A percentile compares a stretch with the other conserved stretches of the same genome.
Conservation (phyloP, 2,329 filamentous ascomycete species). For the Diaporthe sp. region DNA sequence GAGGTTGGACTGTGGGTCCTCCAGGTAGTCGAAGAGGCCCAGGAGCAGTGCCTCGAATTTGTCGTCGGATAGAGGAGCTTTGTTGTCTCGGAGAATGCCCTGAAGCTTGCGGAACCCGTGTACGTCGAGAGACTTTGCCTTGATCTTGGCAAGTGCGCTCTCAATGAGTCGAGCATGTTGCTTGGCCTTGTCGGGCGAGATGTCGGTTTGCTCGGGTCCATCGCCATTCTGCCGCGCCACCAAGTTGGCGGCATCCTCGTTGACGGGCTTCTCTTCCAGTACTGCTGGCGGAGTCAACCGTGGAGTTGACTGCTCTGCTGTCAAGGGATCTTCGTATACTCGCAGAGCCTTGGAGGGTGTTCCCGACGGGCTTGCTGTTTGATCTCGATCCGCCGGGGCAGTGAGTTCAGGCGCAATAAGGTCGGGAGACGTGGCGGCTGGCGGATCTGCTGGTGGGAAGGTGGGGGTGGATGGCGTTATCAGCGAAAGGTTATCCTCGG, state of each 20-base stretch:
- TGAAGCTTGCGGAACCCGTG: conserved; percentile 86
- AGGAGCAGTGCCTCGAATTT: conserved; percentile 77
- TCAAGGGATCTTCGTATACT: conserved; percentile 75
- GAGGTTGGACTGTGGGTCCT: conserved; percentile 69
- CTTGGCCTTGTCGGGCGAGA: conserved; percentile 66
- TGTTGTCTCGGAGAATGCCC: conserved; percentile 77
- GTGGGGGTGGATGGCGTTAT: conserved; percentile 62
- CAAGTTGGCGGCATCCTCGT: conserved; percentile 63
- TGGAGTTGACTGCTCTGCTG: conserved; percentile 55
- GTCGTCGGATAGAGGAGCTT: conserved; percentile 73
- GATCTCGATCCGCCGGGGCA: conserved; percentile 10
- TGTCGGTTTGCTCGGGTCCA: conserved; percentile 41
- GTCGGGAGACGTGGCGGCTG: conserved; percentile 35
- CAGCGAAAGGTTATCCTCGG: conserved; percentile 68
- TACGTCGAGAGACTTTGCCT: conserved; percentile 79
- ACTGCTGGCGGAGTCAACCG: conserved; percentile 61
- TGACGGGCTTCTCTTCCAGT: conserved; percentile 71
- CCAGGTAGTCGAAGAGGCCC: conserved; percentile 79
- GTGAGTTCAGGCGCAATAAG: conserved; percentile 36
- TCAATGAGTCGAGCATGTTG: conserved; percentile 75
- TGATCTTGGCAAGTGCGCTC: conserved; percentile 81
- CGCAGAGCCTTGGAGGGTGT: conserved; percentile 59
- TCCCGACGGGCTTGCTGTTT: conserved; percentile 35
- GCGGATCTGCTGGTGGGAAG: conserved; percentile 14
- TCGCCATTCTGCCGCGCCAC: conserved; percentile 43